Conservation (phyloP, 306 rosid species). For the Phaseolus lunatus region DNA sequence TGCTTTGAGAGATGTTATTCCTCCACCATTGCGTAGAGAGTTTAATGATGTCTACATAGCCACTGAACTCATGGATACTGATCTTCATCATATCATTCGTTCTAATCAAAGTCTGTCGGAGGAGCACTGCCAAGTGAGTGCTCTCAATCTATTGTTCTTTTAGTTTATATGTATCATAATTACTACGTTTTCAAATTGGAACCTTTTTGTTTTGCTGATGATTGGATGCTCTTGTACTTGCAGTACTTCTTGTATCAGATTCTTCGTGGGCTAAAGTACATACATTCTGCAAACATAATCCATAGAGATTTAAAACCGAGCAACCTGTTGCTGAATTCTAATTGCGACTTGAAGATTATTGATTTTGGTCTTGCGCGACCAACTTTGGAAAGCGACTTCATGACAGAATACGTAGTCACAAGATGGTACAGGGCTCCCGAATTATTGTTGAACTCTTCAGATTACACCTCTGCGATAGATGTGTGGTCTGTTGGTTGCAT, state of each 20-base stretch:
- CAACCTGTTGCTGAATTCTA: conserved; percentile 85
- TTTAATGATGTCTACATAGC: conserved; percentile 87
- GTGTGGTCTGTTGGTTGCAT: conserved; percentile 99
- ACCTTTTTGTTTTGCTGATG: conserved; percentile 43
- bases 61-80: conserved; percentile 93
- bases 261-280: conserved; percentile 89
- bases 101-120: conserved; percentile 90
- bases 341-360: conserved; percentile 92
- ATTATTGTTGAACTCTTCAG: conserved; percentile 90
- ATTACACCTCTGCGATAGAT: conserved; percentile 91
- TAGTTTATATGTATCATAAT: background rate
- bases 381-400: conserved; percentile 75
- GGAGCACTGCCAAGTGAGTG: conserved; percentile 89
- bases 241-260: conserved; percentile 98
- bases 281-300: conserved; percentile 93
- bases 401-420: conserved; percentile 98
- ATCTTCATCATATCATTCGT: conserved; percentile 96
- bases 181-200: conserved; percentile 18
- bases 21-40: conserved; percentile 92
- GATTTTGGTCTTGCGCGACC: conserved; percentile 98
- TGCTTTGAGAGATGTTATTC: conserved; percentile 84
- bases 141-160: background rate
- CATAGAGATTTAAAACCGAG: conserved; percentile 97
- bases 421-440: conserved; percentile 99
- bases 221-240: conserved; percentile 66